Evolutionary conservation across 768 basidiomycete species (phyloP).

Genomic region (Leccinum longicurvipes): DNA sequence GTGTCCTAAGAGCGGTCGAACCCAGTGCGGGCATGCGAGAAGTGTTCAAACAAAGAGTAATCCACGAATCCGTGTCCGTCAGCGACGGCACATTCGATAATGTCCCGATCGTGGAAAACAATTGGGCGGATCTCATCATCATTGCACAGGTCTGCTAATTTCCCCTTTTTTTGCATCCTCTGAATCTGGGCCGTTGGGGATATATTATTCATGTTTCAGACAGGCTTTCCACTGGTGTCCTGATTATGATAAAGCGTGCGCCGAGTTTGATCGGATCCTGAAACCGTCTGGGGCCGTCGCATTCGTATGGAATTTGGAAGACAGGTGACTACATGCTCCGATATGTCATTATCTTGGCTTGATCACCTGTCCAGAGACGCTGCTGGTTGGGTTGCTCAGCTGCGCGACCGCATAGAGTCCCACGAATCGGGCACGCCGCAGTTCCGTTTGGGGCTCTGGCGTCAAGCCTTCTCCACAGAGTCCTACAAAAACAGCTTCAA

Average conservation of each 20-base stretch:
- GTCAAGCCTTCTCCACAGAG: conserved; percentile 58
- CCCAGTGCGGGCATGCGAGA: conserved; percentile 86
- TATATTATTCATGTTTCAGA: neutral
- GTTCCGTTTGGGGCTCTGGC: conserved; percentile 76
- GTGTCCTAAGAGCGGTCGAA: conserved; percentile 66
- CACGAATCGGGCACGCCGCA: conserved; percentile 78
- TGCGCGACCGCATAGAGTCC: conserved; percentile 66
- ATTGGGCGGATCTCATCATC: conserved; percentile 75
- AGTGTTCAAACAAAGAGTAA: conserved; percentile 55
- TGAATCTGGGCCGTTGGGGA: neutral
- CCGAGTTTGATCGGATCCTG: conserved; percentile 78
- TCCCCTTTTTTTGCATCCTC: neutral
- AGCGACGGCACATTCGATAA: conserved; percentile 69
- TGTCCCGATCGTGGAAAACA: conserved; percentile 51
- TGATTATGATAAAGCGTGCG: conserved; percentile 65
- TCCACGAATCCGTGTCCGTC: conserved; percentile 50
- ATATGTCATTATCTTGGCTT: neutral
- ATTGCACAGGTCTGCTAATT: conserved; percentile 61
- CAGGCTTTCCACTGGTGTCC: conserved; percentile 96
- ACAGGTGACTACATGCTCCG: conserved; percentile 43
- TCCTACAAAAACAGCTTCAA: conserved; percentile 61
- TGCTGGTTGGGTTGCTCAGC: conserved; percentile 69
- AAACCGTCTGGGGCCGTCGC: conserved; percentile 69
- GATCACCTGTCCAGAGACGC: conserved; percentile 38
- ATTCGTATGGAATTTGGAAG: conserved; percentile 91